phyloP scores from a whole-genome alignment of 345 rosid genomes.

The Heritiera littoralis region DNA sequence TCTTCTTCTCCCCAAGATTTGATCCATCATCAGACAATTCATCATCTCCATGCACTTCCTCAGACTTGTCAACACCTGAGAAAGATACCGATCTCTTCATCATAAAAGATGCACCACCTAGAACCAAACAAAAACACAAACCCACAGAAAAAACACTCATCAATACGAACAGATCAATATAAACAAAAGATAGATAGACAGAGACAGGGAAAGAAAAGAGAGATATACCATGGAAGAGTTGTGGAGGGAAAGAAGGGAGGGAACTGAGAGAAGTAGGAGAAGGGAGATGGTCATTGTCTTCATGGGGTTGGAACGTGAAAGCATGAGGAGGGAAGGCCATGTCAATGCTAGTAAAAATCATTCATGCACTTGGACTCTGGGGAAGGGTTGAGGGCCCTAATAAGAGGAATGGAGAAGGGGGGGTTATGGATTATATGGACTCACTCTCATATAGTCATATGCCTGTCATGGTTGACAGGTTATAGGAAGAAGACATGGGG shows the following conservation, averaged over 20 bases:
- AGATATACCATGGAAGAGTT: slow-evolving; percentile 64
- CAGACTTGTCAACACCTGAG: slow-evolving; percentile 55
- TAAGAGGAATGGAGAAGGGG: neutral
- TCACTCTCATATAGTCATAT: slow-evolving; percentile 13
- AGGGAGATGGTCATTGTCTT: slow-evolving; percentile 56
- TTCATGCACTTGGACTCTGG: slow-evolving; percentile 15
- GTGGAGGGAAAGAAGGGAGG: slow-evolving; percentile 70
- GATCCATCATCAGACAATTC: slow-evolving; percentile 85
- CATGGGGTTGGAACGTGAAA: slow-evolving; percentile 67
- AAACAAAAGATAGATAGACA: neutral
- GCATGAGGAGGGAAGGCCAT: slow-evolving; percentile 77
- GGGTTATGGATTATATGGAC: slow-evolving; percentile 17
- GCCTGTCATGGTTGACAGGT: slow-evolving; percentile 33
- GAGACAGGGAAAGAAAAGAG: slow-evolving; percentile 20
- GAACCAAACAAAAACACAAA: slow-evolving; percentile 13
- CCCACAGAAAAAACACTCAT: neutral
- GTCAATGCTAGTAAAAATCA: neutral
- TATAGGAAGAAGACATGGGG: slow-evolving; percentile 35
- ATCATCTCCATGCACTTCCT: slow-evolving; percentile 60
- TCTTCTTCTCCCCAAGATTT: slow-evolving; percentile 73
- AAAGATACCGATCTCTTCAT: slow-evolving; percentile 84
- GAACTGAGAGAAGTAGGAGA: slow-evolving; percentile 55
- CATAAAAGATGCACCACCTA: slow-evolving; percentile 59
- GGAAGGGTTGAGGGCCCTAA: neutral
- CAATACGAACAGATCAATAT: neutral